Base-by-base conservation (phyloP, 2,329 filamentous ascomycete species). In the Hymenoscyphus salicellus region DNA sequence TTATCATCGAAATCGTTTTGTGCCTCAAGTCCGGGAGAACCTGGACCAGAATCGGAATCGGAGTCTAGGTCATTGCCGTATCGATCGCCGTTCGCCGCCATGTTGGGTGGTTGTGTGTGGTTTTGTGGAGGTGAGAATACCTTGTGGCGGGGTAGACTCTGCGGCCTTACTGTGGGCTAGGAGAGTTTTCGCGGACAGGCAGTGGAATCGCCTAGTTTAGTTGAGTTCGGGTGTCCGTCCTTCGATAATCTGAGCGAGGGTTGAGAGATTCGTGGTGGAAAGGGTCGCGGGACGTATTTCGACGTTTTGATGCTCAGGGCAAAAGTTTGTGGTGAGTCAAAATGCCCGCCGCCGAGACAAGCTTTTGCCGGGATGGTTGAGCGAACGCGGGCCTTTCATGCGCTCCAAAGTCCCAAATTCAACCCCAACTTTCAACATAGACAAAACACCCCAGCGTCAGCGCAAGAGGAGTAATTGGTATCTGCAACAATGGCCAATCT, bases 11-110 rank as follows among this genome's bases (percentile, higher is more conserved):
- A 80, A 71, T 84, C 79, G 68, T 87, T 82, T 69, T 86, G 77
- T 63, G 71, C 60, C 26, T 74, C 69, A 41, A 74, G 66, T 28
- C 65, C 66, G 58, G 83, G 83, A 59, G 87, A 89, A 76, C 92
- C 90, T 75, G 79, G 78, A 66, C 80, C 85, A 63, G 73, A 75
- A 57, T 74, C 73, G 60, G 85, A 87, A 72, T 92, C 89, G 69
- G 89, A 89, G 75, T 92, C 89, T 73, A 92, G 84, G 74, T 91
- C 88, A 77, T 91, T 85, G 71, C 82, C 86, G 78, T 86, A 86
- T 78, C 86, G 89, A 76, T 90, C 86, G 75, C 82, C 83, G 80
- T 76, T 74, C 65, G 72, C 70, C 65, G 75, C 73, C 75, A 76
- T 76, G 65, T 55, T 75, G 71, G 68, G 62, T 68, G 61, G 66